Evolutionary conservation across 805 yeast genomes (phyloP), one percentile per base, ranked within the genome.

Genomic region (Myxozyma melibiosi): DNA sequence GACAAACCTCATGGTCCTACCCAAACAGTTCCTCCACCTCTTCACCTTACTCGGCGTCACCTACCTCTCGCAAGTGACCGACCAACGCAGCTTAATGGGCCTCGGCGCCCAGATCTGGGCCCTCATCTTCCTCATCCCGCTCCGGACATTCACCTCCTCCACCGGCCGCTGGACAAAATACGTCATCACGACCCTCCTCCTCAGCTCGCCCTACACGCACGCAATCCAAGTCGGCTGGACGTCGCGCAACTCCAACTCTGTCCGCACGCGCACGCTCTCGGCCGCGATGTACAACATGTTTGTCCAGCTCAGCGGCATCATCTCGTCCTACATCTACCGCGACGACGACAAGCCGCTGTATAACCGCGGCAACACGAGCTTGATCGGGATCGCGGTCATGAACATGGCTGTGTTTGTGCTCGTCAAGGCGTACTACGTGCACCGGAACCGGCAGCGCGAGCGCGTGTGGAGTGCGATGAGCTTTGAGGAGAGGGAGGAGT

Each of bases 251-350:
- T 77, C 88, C 9, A 80, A 82, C 67, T 75, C 84, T 0, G 86
- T 85, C 25, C 71, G 84, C 14, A 73, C 81, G 2, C 74, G 91
- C 63, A 80, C 89, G 0, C 83, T 85, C 3, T 78, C 85, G 14
- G 81, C 88, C 0, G 83, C 90, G 0, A 56, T 85, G 44, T 84
- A 80, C 66, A 86, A 85, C 65, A 83, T 84, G 76, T 78, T 77
- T 67, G 82, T 81, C 0, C 90, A 86, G 66, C 73, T 81, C 0
- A 85, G 83, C 0, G 68, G 74, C 18, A 81, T 85, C 48, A 72
- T 80, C 9, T 72, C 82, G 2, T 73, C 83, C 7, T 80, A 84
- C 64, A 76, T 86, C 7, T 86, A 85, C 68, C 69, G 84, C 45
- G 67, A 67, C 1, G 78, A 76, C 40, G 91, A 86, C 66, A 73